Percentiles rank a stretch among this genome's conserved stretches.
Evolutionary conservation across 495 filamentous ascomycete genomes (phyloP).

Genomic region (Sordaria brevicollis): DNA sequence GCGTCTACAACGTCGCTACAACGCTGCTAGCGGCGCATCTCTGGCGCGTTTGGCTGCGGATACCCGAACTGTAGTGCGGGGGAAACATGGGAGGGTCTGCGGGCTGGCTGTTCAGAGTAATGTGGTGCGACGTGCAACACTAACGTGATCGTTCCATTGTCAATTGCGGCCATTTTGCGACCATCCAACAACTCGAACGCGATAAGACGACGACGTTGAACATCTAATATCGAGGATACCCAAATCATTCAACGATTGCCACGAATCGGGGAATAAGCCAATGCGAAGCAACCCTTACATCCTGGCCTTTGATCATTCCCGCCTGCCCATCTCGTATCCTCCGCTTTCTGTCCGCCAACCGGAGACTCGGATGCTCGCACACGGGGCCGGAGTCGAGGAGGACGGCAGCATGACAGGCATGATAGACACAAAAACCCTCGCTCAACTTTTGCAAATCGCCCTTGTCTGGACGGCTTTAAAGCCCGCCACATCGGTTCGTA

Average conservation of each 20-base stretch:
- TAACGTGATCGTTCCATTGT: neutral
- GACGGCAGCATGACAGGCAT: neutral
- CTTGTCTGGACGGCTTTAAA: neutral
- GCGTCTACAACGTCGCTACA: neutral
- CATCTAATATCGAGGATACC: neutral
- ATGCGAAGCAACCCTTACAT: neutral
- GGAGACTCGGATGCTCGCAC: neutral
- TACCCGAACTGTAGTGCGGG: neutral
- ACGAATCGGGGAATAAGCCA: neutral
- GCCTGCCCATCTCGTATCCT: neutral
- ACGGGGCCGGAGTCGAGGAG: neutral
- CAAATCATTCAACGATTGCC: neutral
- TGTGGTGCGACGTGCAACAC: neutral
- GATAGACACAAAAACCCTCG: neutral
- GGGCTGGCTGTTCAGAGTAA: neutral
- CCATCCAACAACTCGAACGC: neutral
- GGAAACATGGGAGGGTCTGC: neutral
- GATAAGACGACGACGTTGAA: neutral
- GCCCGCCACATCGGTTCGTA: neutral
- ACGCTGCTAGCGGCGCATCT: neutral
- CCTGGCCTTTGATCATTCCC: neutral
- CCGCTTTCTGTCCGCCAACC: neutral
- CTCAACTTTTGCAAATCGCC: neutral
- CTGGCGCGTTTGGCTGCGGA: neutral
- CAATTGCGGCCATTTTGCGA: neutral